phyloP scores from a whole-genome alignment of 106 monocot genomes.

The Cymbidium sinense region DNA sequence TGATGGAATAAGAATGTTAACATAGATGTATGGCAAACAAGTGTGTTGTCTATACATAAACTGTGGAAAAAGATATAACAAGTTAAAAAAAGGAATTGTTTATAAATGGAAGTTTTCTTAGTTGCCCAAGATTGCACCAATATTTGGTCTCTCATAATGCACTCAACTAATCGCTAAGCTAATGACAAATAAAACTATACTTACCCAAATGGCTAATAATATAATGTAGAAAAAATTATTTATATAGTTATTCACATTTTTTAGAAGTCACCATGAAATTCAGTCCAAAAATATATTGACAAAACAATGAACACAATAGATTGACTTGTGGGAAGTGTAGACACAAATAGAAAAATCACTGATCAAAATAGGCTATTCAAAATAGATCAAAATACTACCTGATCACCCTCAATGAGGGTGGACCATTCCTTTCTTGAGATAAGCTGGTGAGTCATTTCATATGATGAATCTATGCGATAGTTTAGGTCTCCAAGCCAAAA shows the following conservation, averaged over 20 bases:
- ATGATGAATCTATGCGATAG: conserved; percentile 79
- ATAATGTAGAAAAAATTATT: neutral
- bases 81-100: too few relatives aligned
- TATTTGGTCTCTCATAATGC: too few relatives aligned
- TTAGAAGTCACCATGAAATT: neutral
- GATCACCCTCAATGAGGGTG: conserved; percentile 58
- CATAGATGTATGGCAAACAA: too few relatives aligned
- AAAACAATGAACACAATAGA: neutral
- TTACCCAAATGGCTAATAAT: neutral
- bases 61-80: too few relatives aligned
- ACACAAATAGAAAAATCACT: neutral
- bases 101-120: too few relatives aligned
- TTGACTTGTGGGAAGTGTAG: neutral
- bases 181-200: neutral
- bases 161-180: neutral
- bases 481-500: conserved; percentile 95
- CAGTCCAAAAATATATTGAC: neutral
- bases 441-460: conserved; percentile 65
- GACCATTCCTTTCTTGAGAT: conserved; percentile 54
- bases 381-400: conserved; percentile 30
- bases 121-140: too few relatives aligned
- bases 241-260: neutral
- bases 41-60: too few relatives aligned
- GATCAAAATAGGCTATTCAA: neutral
- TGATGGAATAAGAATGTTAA: too few relatives aligned